Evolutionary conservation across 164 flowering plant species (phyloP), one percentile per base, ranked within the genome.

Genomic region (Cinnamomum chago): DNA sequence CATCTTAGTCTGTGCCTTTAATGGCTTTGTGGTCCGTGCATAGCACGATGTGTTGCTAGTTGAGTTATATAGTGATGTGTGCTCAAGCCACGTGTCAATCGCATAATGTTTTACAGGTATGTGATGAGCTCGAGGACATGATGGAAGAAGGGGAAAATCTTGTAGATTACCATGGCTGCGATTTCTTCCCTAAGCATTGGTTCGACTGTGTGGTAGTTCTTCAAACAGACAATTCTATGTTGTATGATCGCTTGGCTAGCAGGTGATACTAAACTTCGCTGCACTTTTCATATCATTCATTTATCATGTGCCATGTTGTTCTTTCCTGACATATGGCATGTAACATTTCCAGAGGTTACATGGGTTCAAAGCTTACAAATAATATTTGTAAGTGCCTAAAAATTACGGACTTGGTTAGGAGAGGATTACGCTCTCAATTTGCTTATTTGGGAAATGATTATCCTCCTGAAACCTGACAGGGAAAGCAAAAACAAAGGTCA

Each of bases 141-240:
- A 95, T 93, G 98, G 98, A 92, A 85, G 88, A 81, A 81, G 98
- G 99, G 11, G 98, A 98, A 15, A 86, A 83, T 82, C 86, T 95
- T 65, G 93, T 93, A 74, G 97, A 95, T 76, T 88, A 93, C 80
- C 99, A 95, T 81, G 98, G 97, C n/a, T 92, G 98, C 75, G 98
- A 95, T 75, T 93, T 95, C 85, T 95, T 95, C 71, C 99, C 98
- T 1, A 95, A 93, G 78, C 86, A 97, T 22, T 93, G 99, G 99
- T 95, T 95, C 76, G 97, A 95, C 75, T 84, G 82, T 50, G 97
- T 95, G 17, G 95, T 89, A 58, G 98, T 95, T 68, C 99, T 95
- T 80, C 99, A 92, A 79, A 90, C 98, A 0, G 90, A 91, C 51
- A 95, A 90, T 76, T 60, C 99, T 4, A 79, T 92, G 51, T 74